Evolutionary conservation across 495 filamentous ascomycete species (phyloP).

Genomic region (Talaromyces ruber): DNA sequence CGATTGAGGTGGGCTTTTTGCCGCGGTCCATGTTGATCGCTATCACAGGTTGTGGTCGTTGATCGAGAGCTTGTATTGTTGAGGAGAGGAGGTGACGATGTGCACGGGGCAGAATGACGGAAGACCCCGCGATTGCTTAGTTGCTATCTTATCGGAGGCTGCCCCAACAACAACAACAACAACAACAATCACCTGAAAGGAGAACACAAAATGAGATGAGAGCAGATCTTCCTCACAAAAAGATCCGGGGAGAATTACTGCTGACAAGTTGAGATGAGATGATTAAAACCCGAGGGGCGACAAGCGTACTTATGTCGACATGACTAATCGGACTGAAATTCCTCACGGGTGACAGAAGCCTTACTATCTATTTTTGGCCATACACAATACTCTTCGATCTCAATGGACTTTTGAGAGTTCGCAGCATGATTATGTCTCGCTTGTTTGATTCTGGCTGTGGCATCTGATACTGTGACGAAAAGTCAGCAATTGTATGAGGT

Average conservation of each 20-base stretch:
- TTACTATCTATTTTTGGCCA: background rate
- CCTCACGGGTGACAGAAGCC: background rate
- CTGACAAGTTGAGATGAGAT: background rate
- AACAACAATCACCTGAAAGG: background rate
- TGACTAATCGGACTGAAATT: background rate
- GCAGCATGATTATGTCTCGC: background rate
- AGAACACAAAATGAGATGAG: background rate
- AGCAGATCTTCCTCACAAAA: too few relatives aligned
- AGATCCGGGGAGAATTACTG: background rate
- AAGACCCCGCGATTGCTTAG: background rate
- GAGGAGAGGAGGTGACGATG: background rate
- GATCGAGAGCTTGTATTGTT: background rate
- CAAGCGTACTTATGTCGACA: background rate
- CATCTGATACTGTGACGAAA: background rate
- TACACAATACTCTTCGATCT: background rate
- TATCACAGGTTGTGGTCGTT: too few relatives aligned
- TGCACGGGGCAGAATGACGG: background rate
- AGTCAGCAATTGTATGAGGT: background rate
- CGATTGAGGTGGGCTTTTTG: constrained; percentile 73
- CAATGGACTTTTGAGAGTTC: background rate
- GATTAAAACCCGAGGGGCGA: background rate
- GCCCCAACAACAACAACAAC: background rate
- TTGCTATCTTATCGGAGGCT: background rate
- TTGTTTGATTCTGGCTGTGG: background rate
- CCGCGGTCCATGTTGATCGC: constrained; percentile 58